A percentile compares a stretch with the other conserved stretches of the same genome.
These are phyloP conservation scores for Acanthamoeba royreba DNA, from an alignment of 208 protist genomes.

Conservation along the genomic window DNA sequence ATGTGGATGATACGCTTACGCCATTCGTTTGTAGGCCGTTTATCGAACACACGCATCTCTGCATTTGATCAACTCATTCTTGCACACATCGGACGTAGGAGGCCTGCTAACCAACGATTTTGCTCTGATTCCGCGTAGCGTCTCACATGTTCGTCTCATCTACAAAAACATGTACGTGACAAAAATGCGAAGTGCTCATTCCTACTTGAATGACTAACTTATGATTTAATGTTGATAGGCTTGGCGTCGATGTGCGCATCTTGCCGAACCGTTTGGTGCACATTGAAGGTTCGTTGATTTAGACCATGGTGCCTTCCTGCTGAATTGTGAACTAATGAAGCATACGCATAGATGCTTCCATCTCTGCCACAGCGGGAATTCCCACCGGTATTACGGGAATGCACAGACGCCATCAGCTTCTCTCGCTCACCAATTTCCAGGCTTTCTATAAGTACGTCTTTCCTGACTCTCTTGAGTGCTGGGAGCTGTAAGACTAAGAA, in stretches of 20 bases:
- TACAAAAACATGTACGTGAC: conserved; percentile 23
- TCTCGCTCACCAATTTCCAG: not conserved
- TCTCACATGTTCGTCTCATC: not conserved
- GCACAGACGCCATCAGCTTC: not conserved
- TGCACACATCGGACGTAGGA: not conserved
- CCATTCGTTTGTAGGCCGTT: not conserved
- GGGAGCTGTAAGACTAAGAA: not conserved
- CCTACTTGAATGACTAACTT: not conserved
- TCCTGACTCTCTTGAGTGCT: not conserved
- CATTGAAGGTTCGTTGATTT: not conserved
- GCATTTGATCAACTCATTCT: not conserved
- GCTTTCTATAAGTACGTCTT: not conserved
- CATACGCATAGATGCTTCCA: not conserved
- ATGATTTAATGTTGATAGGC: not conserved
- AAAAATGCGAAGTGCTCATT: not conserved
- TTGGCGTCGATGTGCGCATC: not conserved
- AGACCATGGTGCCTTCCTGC: not conserved
- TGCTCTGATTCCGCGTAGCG: not conserved
- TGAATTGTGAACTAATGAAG: not conserved
- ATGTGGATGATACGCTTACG: not conserved
- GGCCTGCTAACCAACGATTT: not conserved
- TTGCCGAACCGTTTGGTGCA: not conserved
- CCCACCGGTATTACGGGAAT: not conserved
- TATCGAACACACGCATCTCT: not conserved
- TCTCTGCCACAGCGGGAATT: not conserved